Evolutionary conservation across 768 basidiomycete species (phyloP).

Genomic region (Boletellus ananiceps): DNA sequence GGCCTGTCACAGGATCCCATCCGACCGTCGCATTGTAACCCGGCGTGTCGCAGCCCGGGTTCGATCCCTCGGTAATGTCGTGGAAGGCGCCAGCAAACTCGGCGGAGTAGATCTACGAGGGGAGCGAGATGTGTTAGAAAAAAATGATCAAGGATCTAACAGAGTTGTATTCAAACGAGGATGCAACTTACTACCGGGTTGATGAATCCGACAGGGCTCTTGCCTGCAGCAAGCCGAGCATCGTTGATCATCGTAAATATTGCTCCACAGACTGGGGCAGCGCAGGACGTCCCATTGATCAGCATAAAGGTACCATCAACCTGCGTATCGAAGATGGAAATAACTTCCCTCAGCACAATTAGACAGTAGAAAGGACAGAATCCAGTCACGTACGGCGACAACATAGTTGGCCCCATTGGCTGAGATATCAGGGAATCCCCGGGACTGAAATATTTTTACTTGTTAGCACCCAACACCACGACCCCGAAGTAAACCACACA

Average conservation of each 20-base stretch:
- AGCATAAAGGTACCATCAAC: background rate
- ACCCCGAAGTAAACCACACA: background rate
- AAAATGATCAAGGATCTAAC: background rate
- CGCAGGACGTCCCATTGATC: constrained; percentile 27
- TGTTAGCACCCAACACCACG: constrained; percentile 15
- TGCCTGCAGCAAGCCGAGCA: constrained; percentile 27
- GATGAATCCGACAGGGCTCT: constrained; percentile 36
- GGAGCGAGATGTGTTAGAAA: too few relatives aligned
- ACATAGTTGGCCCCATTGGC: constrained; percentile 35
- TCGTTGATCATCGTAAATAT: constrained; percentile 36
- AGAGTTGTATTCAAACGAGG: too few relatives aligned
- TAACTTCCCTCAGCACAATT: background rate
- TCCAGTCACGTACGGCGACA: constrained; percentile 11
- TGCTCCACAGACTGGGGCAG: constrained; percentile 27
- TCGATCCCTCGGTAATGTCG: constrained; percentile 19
- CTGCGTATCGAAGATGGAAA: constrained; percentile 12
- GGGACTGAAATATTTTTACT: constrained; percentile 21
- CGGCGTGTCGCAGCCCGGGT: constrained; percentile 27
- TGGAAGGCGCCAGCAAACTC: constrained; percentile 15
- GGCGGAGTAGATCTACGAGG: constrained; percentile 15
- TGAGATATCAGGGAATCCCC: constrained; percentile 36
- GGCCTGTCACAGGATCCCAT: constrained; percentile 35
- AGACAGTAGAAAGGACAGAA: background rate
- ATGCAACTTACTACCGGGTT: constrained; percentile 39
- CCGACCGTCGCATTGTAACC: constrained; percentile 24